Percentiles rank a stretch among this genome's conserved stretches.
Conservation (phyloP, 164 flowering plant species). For the Umbilicus rupestris region DNA sequence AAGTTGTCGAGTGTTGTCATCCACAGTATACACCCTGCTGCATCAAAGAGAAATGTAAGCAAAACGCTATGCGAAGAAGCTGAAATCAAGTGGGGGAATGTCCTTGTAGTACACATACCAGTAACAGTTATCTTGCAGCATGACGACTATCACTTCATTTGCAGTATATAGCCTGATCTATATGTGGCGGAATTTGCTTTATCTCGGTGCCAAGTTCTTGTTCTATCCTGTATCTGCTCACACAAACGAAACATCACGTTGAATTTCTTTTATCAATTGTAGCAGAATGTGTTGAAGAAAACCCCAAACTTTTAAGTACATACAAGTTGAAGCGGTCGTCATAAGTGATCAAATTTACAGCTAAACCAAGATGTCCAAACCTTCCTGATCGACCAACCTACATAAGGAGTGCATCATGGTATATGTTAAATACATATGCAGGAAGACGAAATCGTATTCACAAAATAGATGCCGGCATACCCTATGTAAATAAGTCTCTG, state of each 20-base stretch:
- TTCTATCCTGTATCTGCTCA: slow-evolving; percentile 85
- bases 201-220: slow-evolving; percentile 99
- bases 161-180: slow-evolving; percentile 89
- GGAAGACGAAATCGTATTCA: neutral
- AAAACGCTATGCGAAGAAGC: neutral
- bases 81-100: neutral
- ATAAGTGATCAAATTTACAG: slow-evolving; percentile 91
- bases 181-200: slow-evolving; percentile 95
- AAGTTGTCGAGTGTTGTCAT: no score
- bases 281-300: neutral
- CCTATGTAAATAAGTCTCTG: slow-evolving; percentile 96
- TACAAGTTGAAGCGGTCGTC: slow-evolving; percentile 98
- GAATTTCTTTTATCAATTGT: no score
- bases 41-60: neutral
- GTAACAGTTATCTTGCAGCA: neutral
- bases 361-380: slow-evolving; percentile 97
- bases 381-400: slow-evolving; percentile 99
- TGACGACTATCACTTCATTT: slow-evolving; percentile 28
- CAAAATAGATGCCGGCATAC: slow-evolving; percentile 30
- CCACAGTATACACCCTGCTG: neutral
- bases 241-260: neutral
- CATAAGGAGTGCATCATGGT: slow-evolving; percentile 6
- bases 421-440: neutral
- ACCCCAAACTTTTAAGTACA: slow-evolving; percentile 9
- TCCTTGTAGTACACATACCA: neutral